phyloP scores from a whole-genome alignment of 805 yeast species.

The Saturnispora bothae region DNA sequence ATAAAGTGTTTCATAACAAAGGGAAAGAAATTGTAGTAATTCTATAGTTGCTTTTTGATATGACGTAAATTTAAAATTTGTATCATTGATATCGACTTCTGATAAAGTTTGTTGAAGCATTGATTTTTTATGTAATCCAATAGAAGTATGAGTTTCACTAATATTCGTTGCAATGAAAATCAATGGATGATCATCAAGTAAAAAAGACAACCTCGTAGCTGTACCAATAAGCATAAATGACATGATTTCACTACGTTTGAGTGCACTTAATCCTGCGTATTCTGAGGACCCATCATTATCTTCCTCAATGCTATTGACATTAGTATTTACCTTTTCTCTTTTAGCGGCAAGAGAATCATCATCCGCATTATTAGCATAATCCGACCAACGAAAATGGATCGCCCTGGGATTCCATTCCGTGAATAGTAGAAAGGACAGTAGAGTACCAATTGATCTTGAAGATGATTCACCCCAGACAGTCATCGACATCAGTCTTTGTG shows the following conservation, averaged over 20 bases:
- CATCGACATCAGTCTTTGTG: conserved; percentile 70
- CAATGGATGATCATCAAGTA: conserved; percentile 62
- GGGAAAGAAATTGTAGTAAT: conserved; percentile 61
- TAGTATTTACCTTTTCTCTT: conserved; percentile 9
- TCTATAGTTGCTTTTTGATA: conserved; percentile 73
- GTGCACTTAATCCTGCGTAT: conserved; percentile 69
- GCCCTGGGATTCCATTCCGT: conserved; percentile 97
- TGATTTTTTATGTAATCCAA: conserved; percentile 69
- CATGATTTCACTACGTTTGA: conserved; percentile 80
- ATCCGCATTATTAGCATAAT: conserved; percentile 61
- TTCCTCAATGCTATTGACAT: not conserved
- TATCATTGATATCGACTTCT: conserved; percentile 42
- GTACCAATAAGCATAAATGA: conserved; percentile 91
- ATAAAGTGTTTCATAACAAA: conserved; percentile 79
- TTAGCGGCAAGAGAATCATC: conserved; percentile 23
- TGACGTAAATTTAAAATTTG: conserved; percentile 41
- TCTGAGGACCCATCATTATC: conserved; percentile 31
- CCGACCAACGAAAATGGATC: conserved; percentile 79
- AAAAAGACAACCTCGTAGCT: conserved; percentile 75
- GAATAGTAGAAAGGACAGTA: conserved; percentile 70
- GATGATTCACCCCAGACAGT: conserved; percentile 93
- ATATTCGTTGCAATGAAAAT: conserved; percentile 77
- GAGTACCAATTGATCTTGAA: conserved; percentile 78
- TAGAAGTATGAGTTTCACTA: conserved; percentile 73
- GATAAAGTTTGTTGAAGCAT: conserved; percentile 65